These are phyloP conservation scores for Hanseniaspora taiwanica DNA, from an alignment of 805 yeast species.

Conservation along the genomic window DNA sequence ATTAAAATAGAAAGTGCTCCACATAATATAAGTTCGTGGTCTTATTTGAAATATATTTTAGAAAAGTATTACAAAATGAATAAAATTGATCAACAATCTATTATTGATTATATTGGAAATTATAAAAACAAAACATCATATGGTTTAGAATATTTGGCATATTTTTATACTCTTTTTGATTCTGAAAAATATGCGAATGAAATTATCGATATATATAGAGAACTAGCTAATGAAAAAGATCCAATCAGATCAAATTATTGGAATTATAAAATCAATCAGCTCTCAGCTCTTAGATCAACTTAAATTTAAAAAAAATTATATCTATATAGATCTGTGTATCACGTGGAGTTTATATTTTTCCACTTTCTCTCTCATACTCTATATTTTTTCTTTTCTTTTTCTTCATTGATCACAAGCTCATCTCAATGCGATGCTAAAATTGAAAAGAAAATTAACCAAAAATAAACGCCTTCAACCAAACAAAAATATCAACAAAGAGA, in stretches of 20 bases:
- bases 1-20: conserved; percentile 46
- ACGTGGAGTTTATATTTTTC: too few relatives aligned
- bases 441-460: too few relatives aligned
- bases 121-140: conserved; percentile 28
- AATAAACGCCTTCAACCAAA: too few relatives aligned
- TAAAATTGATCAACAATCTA: conserved; percentile 21
- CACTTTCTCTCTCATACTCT: too few relatives aligned
- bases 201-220: conserved; percentile 34
- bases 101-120: conserved; percentile 11
- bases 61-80: conserved; percentile 13
- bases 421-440: too few relatives aligned
- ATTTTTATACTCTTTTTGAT: conserved; percentile 26
- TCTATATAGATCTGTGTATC: too few relatives aligned
- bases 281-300: background rate
- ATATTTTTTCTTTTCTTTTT: too few relatives aligned
- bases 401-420: too few relatives aligned
- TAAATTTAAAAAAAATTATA: too few relatives aligned
- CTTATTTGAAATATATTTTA: conserved; percentile 55
- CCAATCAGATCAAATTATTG: conserved; percentile 53
- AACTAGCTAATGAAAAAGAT: conserved; percentile 42
- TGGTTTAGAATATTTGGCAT: conserved; percentile 53
- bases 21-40: conserved; percentile 79
- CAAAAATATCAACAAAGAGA: background rate
- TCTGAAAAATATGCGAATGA: conserved; percentile 17
- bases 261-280: conserved; percentile 29